phyloP scores from a whole-genome alignment of 106 monocot species.

The Chionographis japonica region DNA sequence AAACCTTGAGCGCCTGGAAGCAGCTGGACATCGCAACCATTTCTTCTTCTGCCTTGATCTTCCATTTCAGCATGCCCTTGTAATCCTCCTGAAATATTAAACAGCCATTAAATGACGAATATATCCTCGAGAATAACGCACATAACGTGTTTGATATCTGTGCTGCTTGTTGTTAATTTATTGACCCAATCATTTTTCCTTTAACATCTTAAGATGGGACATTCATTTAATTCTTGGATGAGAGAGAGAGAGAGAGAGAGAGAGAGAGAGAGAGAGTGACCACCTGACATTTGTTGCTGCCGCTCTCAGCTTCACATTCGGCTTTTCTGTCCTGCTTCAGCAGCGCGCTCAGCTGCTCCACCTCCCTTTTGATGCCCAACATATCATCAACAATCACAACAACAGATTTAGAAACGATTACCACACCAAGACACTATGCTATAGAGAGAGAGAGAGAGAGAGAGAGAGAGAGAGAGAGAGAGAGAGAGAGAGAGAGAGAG shows the following conservation, averaged over 20 bases:
- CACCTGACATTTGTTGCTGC: no score
- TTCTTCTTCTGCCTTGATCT: slow-evolving; percentile 51
- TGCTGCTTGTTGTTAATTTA: no score
- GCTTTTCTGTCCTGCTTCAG: slow-evolving; percentile 24
- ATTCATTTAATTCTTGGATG: no score
- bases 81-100: slow-evolving; percentile 35
- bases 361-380: slow-evolving; percentile 27
- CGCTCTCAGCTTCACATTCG: background rate
- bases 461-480: background rate
- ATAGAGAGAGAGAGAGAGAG: background rate
- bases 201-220: no score
- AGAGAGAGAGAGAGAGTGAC: no score
- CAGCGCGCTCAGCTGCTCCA: slow-evolving; percentile 34
- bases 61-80: slow-evolving; percentile 36
- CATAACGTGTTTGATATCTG: no score
- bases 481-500: background rate
- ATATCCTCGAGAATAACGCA: no score
- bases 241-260: no score
- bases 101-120: background rate
- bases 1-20: background rate
- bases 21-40: slow-evolving; percentile 21
- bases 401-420: background rate
- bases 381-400: background rate
- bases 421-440: background rate
- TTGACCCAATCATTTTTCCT: no score